Percentiles rank a stretch among this genome's conserved stretches.
phyloP scores from a whole-genome alignment of 164 flowering plant species.

The Dillenia turbinata region DNA sequence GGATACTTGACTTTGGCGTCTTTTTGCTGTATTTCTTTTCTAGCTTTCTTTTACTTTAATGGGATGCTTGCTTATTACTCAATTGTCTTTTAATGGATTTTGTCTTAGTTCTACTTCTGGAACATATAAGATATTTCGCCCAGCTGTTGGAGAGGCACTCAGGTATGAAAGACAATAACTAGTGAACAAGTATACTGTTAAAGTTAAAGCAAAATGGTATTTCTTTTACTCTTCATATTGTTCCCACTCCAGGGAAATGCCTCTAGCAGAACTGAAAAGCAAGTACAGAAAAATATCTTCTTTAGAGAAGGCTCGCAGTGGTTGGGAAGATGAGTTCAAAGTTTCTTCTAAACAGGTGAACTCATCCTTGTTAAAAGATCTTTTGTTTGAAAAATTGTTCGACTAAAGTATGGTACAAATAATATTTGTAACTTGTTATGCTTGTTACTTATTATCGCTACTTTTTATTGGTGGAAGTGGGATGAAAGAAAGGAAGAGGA shows the following conservation, averaged over 20 bases:
- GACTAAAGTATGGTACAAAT: too few relatives aligned
- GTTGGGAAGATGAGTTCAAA: constrained; percentile 94
- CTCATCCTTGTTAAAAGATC: neutral
- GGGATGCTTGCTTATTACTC: constrained; percentile 3
- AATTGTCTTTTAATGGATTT: constrained; percentile 1
- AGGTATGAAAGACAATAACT: constrained; percentile 41
- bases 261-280: constrained; percentile 59
- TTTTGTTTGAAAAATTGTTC: too few relatives aligned
- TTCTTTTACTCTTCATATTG: neutral
- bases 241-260: constrained; percentile 70
- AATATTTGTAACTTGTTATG: too few relatives aligned
- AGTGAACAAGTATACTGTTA: neutral
- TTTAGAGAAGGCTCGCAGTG: constrained; percentile 69
- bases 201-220: neutral
- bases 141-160: constrained; percentile 85
- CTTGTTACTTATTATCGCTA: too few relatives aligned
- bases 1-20: neutral
- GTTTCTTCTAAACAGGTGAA: constrained; percentile 85
- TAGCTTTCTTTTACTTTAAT: neutral
- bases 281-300: constrained; percentile 76
- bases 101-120: constrained; percentile 61
- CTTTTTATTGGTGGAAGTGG: too few relatives aligned
- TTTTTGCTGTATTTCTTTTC: neutral
- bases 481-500: too few relatives aligned
- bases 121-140: constrained; percentile 77